A percentile compares a stretch with the other conserved stretches of the same genome.
These are phyloP conservation scores for Solanum pimpinellifolium DNA, from an alignment of 257 asterid species.

Conservation along the genomic window DNA sequence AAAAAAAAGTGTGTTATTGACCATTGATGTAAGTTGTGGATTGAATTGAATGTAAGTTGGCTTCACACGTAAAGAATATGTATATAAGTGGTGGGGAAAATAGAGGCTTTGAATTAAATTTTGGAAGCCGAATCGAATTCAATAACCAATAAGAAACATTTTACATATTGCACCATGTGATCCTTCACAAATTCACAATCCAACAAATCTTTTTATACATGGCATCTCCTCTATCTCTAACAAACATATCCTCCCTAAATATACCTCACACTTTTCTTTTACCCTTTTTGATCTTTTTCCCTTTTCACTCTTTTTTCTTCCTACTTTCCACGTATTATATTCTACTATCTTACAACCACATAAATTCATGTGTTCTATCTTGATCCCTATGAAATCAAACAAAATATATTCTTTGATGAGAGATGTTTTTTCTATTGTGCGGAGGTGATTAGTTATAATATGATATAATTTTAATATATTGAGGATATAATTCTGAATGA, in stretches of 20 bases:
- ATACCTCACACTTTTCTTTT: not conserved
- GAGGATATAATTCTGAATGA: not conserved
- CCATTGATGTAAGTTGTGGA: not conserved
- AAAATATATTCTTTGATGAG: not conserved
- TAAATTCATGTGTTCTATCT: not conserved
- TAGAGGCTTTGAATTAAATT: not conserved
- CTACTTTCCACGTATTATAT: conserved; percentile 13
- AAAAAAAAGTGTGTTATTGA: not conserved
- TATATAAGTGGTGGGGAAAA: not conserved
- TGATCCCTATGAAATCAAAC: not conserved
- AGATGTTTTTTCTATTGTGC: not conserved
- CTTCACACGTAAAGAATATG: not conserved
- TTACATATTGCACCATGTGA: not conserved
- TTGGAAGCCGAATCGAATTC: not conserved
- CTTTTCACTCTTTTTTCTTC: not conserved
- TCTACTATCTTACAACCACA: conserved; percentile 7
- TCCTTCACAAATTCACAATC: not conserved
- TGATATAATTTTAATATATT: not conserved
- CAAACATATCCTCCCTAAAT: conserved; percentile 3
- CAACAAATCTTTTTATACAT: conserved; percentile 2
- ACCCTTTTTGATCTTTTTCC: not conserved
- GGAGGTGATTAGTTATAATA: not conserved
- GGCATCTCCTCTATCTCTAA: conserved; percentile 34
- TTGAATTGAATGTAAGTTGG: not conserved
- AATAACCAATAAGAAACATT: not conserved